Conservation (phyloP, 1,139 yeast species). For the Blastobotrys malaysiensis region DNA sequence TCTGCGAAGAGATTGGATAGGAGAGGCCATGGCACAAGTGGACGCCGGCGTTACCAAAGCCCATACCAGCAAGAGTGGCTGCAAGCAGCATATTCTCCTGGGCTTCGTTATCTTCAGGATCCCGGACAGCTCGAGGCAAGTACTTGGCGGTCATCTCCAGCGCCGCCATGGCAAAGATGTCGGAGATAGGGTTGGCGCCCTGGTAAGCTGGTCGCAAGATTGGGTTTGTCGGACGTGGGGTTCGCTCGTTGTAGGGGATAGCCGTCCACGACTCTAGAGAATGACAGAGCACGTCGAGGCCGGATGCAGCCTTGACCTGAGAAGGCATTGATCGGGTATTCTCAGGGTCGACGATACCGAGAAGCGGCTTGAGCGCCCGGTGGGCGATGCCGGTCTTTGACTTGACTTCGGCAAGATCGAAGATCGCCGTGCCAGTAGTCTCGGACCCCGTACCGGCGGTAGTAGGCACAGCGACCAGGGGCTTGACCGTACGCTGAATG, state of each 20-base stretch:
- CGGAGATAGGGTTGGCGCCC: conserved; percentile 41
- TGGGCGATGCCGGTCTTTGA: conserved; percentile 40
- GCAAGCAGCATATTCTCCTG: conserved; percentile 38
- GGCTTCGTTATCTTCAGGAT: conserved; percentile 37
- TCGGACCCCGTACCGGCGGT: conserved; percentile 46
- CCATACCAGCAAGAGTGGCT: conserved; percentile 40
- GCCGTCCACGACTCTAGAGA: conserved; percentile 42
- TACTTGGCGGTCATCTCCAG: conserved; percentile 36
- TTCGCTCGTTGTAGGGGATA: conserved; percentile 37
- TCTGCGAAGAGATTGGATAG: conserved; percentile 38
- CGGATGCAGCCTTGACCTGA: conserved; percentile 40
- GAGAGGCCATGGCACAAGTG: conserved; percentile 40
- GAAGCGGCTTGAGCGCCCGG: conserved; percentile 36
- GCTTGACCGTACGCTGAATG: conserved; percentile 31
- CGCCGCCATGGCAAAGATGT: conserved; percentile 38
- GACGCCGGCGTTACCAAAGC: conserved; percentile 41
- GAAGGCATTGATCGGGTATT: conserved; percentile 41
- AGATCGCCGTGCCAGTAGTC: conserved; percentile 41
- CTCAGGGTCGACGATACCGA: conserved; percentile 40
- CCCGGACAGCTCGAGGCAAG: conserved; percentile 36
- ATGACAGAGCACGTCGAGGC: conserved; percentile 43
- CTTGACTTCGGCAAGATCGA: conserved; percentile 31
- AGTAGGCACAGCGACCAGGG: conserved; percentile 41
- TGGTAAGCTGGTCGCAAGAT: conserved; percentile 39
- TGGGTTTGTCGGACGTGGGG: conserved; percentile 38